Base-by-base conservation (phyloP, 1,284 basidiomycete genomes). In the Ustilago xerochloae region DNA sequence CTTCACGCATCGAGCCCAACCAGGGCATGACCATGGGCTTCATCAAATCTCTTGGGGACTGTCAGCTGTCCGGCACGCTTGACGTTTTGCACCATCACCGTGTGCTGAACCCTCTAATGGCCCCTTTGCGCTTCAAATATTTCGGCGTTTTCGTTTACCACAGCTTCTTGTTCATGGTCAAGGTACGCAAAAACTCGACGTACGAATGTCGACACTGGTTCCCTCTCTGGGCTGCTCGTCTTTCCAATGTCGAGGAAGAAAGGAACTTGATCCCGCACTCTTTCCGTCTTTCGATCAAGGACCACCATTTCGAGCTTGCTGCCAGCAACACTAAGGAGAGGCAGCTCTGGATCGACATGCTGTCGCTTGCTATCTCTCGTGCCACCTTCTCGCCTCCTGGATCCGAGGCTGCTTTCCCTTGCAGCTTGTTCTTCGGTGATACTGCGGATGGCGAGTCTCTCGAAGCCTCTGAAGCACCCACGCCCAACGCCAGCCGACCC, bases 191-290 rank as follows among this genome's bases (percentile, higher is more conserved):
- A 47, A 66, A 73, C 26, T 61, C 69, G 46, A 69, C 68, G 12
- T 82, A 81, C 56, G 77, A 79, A 43, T 74, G 74, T n/a, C 76
- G 76, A 30, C 77, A 69, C 45, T 84, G 80, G 80, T 83, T 84
- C 59, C 81, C 82, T 4, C 75, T 84, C 16, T 78, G 74, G 56
- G 74, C 78, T 6, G 79, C 75, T 7, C 60, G 62, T 10, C 60
- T 82, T 1, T 71, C 69, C 12, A 72, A 72, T 36, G 51, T 67
- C 9, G 66, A 70, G n/a, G 75, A 73, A 7, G 70, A 66, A 30
- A 49, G 53, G n/a, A 64, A 60, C 46, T 53, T 75, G 20, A 68
- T 84, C 16, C 82, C 79, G 7, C 56, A 80, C 45, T 63, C 78
- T 7, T 82, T 83, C 68, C 70, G 82, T 10, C 51, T 84, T 7